Evolutionary conservation across 1,284 basidiomycete genomes (phyloP), one percentile per base, ranked within the genome.

Genomic region (Microbotryum scabiosae): DNA sequence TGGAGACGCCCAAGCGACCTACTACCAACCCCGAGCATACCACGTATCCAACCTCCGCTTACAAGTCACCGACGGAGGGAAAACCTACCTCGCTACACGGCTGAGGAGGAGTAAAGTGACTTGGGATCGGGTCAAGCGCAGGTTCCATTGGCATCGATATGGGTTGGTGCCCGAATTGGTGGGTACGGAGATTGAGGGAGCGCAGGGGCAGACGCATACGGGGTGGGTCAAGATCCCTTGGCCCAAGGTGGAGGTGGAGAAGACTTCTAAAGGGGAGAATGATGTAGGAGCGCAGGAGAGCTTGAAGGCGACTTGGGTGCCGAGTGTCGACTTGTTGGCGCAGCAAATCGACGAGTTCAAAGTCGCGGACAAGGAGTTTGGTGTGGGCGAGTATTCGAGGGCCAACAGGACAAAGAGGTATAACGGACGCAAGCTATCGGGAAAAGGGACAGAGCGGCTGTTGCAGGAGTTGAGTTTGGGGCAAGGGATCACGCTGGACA

Each of bases 11-110:
- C 46, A 41, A 41, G 58, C 54, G 23, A 63, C 59, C 3, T 67
- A 64, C 51, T 14, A 41, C 41, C 21, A 45, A 4, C 47, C 66
- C 5, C 54, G 57, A 4, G 30, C 67, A 10, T 62, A 58, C 60
- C 67, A 66, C 62, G 48, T 68, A 32, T 56, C 64, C 45, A 68
- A 68, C 62, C n/a, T 68, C 20, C 64, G 67, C 26, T 62, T 68
- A 16, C 58, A 60, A 32, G 62, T 64, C 3, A 49, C 55, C 23
- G 57, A 59, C 25, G 61, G 50, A 18, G 59, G 47, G 8, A 43
- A 63, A 30, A 57, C 62, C 43, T 68, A 68, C 62, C 60, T 60
- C 20, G 57, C 61, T 51, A 60, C 67, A 45, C 45, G 67, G 10
- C 32, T 66, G 1, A 46, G 59, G 7, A 54, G 57, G 55, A 51